Evolutionary conservation across 805 yeast species (phyloP).

Genomic region (Grigorovia humatica): DNA sequence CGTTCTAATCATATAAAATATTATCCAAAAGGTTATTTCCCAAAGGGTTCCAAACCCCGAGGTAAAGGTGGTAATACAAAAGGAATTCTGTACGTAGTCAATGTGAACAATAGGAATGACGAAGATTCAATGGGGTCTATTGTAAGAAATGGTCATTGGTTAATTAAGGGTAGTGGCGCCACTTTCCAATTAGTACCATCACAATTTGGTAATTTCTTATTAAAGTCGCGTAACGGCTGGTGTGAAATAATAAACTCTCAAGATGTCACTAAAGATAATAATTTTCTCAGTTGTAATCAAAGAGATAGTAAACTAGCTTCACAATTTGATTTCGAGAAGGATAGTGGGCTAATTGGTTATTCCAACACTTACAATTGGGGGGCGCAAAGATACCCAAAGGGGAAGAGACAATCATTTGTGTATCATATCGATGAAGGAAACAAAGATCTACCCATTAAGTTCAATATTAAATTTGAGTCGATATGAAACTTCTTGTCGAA

Average conservation of each 20-base stretch:
- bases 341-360: conserved; percentile 38
- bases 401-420: conserved; percentile 40
- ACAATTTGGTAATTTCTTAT: conserved; percentile 61
- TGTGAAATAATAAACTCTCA: conserved; percentile 40
- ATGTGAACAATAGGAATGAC: conserved; percentile 23
- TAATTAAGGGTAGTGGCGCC: conserved; percentile 74
- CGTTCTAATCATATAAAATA: conserved; percentile 59
- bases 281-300: conserved; percentile 23
- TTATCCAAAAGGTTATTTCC: conserved; percentile 51
- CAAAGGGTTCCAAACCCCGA: conserved; percentile 5
- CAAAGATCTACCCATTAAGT: conserved; percentile 18
- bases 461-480: neutral
- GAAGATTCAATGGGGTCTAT: conserved; percentile 36
- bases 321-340: conserved; percentile 46
- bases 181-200: conserved; percentile 49
- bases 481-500: too few relatives aligned
- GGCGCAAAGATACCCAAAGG: conserved; percentile 35
- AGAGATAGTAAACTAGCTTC: conserved; percentile 29
- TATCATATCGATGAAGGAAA: conserved; percentile 29
- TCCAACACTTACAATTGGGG: conserved; percentile 60
- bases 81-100: conserved; percentile 5
- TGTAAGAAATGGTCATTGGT: conserved; percentile 82
- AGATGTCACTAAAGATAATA: conserved; percentile 9
- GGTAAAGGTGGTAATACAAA: neutral
- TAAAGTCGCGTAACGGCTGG: conserved; percentile 61